Conservation (phyloP, 495 filamentous ascomycete species). For the Polyplosphaeria fusca region DNA sequence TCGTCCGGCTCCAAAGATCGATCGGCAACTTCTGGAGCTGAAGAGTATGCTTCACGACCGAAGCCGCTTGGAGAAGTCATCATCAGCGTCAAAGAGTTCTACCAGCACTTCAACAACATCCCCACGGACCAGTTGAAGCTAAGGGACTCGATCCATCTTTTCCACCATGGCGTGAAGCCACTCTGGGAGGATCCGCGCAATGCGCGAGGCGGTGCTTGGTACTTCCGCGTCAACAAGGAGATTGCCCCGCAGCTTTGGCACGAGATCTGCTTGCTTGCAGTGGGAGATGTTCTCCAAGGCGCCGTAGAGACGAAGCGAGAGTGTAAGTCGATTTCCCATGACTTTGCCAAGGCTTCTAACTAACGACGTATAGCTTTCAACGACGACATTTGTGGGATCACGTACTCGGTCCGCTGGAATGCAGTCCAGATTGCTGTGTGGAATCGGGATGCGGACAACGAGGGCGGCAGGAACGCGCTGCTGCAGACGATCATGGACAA, state of each 20-base stretch:
- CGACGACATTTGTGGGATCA: constrained; percentile 77
- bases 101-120: constrained; percentile 87
- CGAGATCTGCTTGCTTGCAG: constrained; percentile 72
- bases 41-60: constrained; percentile 47
- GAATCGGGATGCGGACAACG: constrained; percentile 73
- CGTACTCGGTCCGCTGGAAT: constrained; percentile 69
- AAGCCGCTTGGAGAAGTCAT: constrained; percentile 64
- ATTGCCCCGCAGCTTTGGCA: constrained; percentile 74
- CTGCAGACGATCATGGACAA: constrained; percentile 65
- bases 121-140: constrained; percentile 71
- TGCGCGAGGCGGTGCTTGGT: constrained; percentile 76
- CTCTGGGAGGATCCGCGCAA: constrained; percentile 91
- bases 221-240: constrained; percentile 76
- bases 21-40: constrained; percentile 1
- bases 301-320: constrained; percentile 56
- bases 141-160: constrained; percentile 80
- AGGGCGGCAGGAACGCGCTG: constrained; percentile 68
- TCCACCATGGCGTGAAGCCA: constrained; percentile 80
- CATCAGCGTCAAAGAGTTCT: constrained; percentile 76
- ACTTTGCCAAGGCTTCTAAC: constrained; percentile 1
- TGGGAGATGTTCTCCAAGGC: constrained; percentile 79
- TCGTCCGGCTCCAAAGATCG: constrained; percentile 1
- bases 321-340: constrained; percentile 47
- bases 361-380: constrained; percentile 46
- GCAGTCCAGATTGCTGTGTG: constrained; percentile 78